Evolutionary conservation across 2,329 filamentous ascomycete species (phyloP).

Genomic region (Knoxdaviesia capensis): DNA sequence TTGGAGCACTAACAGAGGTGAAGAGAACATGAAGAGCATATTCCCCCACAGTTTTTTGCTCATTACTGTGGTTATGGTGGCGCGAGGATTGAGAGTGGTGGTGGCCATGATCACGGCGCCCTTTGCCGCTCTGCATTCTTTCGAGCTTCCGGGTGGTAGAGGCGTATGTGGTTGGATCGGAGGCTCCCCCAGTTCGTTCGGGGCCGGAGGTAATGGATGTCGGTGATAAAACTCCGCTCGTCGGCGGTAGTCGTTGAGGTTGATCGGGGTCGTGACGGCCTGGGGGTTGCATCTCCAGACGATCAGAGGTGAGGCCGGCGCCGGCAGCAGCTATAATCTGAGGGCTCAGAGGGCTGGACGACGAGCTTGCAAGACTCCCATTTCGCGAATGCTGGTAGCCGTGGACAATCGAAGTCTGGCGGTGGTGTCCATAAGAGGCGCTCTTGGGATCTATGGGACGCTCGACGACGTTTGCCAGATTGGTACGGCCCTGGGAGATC

Average conservation of each 20-base stretch:
- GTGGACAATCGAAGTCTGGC: constrained; percentile 93
- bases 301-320: constrained; percentile 29
- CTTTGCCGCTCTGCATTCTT: constrained; percentile 40
- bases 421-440: constrained; percentile 61
- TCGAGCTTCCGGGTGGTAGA: constrained; percentile 32
- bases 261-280: constrained; percentile 3
- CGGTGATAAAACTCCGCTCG: constrained; percentile 2
- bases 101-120: constrained; percentile 51
- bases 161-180: constrained; percentile 21
- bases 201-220: constrained; percentile 12
- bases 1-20: constrained; percentile 46
- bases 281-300: constrained; percentile 20
- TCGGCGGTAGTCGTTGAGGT: constrained; percentile 3
- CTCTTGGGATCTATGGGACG: constrained; percentile 34
- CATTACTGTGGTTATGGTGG: constrained; percentile 44
- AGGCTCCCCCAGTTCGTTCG: constrained; percentile 25
- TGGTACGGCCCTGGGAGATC: constrained; percentile 18
- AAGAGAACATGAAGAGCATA: constrained; percentile 94
- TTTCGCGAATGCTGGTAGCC: constrained; percentile 85
- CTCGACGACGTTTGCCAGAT: constrained; percentile 23
- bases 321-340: constrained; percentile 60
- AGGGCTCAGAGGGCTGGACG: constrained; percentile 70
- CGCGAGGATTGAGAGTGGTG: constrained; percentile 60
- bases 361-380: constrained; percentile 64
- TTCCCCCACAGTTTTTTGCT: constrained; percentile 88